These are phyloP conservation scores for Lignosus rhinocerotis DNA, from an alignment of 1,284 basidiomycete species.

Conservation along the genomic window DNA sequence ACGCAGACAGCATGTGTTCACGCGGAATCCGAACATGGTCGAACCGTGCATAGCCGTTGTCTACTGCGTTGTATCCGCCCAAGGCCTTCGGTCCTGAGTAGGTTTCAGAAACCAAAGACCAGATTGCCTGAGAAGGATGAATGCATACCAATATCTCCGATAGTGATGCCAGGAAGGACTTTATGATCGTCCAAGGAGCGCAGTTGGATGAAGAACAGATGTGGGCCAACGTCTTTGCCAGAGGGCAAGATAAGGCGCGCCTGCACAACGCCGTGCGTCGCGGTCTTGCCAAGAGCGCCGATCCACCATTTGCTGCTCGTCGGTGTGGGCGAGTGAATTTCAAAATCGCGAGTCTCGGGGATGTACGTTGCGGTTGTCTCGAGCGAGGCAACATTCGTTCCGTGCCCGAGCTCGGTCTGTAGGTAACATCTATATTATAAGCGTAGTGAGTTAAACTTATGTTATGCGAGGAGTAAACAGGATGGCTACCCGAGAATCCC, in stretches of 20 bases:
- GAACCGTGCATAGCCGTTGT: constrained; percentile 77
- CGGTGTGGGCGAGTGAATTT: constrained; percentile 75
- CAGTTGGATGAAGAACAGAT: constrained; percentile 76
- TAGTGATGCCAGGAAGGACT: constrained; percentile 60
- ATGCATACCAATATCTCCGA: constrained; percentile 72
- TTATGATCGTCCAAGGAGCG: constrained; percentile 63
- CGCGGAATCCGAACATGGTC: constrained; percentile 73
- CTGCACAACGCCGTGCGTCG: constrained; percentile 80
- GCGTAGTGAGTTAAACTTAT: not conserved
- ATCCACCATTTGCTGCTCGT: constrained; percentile 88
- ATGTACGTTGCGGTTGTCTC: constrained; percentile 83
- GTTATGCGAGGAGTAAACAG: not conserved
- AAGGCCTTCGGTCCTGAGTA: constrained; percentile 59
- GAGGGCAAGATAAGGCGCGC: constrained; percentile 70
- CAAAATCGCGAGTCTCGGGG: constrained; percentile 67
- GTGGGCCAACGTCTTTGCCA: constrained; percentile 70
- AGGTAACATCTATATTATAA: constrained; percentile 51
- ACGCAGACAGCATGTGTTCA: constrained; percentile 75
- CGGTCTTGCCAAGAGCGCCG: constrained; percentile 69
- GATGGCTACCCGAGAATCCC: constrained; percentile 57
- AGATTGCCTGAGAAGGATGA: not conserved
- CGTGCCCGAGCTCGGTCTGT: constrained; percentile 79
- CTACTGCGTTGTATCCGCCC: constrained; percentile 52
- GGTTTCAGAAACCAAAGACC: not conserved
- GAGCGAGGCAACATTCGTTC: constrained; percentile 66